A percentile compares a stretch with the other conserved stretches of the same genome.
Conservation (phyloP, 208 protist species). For the Plasmodiophora brassicae region DNA sequence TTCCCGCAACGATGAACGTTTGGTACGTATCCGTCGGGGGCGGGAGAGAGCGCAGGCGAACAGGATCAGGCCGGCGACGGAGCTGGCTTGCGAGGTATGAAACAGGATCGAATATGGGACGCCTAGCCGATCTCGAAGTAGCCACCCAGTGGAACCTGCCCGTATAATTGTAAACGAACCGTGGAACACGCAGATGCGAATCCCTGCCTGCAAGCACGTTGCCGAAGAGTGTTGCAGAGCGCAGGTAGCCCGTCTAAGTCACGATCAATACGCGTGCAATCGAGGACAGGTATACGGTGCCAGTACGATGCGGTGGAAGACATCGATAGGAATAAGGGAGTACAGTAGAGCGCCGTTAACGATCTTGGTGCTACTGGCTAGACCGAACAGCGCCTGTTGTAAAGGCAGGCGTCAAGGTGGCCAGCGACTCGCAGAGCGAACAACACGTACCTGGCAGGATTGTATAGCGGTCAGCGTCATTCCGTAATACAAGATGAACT, state of each 20-base stretch:
- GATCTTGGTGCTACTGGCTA: slow-evolving; percentile 12
- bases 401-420: neutral
- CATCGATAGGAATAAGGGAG: neutral
- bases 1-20: neutral
- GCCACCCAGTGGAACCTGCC: neutral
- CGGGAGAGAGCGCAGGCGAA: neutral
- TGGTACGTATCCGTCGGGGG: neutral
- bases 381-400: neutral
- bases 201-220: no score
- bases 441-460: neutral
- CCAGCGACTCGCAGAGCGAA: no score
- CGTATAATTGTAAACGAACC: no score
- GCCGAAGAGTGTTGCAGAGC: no score
- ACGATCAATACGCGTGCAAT: no score
- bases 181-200: no score
- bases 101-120: neutral
- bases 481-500: neutral
- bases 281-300: no score
- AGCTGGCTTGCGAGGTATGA: neutral
- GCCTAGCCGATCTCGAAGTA: neutral
- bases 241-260: no score
- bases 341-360: neutral
- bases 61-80: neutral
- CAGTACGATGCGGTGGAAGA: neutral
- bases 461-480: neutral